phyloP scores from a whole-genome alignment of 352 stramenopile genomes.

The Globisporangium nagaii region DNA sequence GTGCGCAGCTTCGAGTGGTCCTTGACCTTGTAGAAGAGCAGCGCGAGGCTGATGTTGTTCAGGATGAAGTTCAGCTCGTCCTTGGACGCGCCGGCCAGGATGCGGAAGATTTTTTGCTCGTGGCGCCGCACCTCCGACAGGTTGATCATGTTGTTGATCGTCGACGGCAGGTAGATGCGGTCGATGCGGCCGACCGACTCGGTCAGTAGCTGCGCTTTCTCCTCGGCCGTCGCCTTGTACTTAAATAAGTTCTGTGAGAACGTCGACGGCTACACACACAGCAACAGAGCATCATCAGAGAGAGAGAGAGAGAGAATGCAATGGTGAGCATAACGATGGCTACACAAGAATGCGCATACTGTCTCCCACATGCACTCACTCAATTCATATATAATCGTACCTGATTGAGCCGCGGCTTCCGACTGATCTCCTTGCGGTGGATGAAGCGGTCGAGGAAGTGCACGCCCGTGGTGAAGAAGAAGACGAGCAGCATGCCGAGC shows the following conservation, averaged over 20 bases:
- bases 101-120: slow-evolving; percentile 95
- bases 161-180: slow-evolving; percentile 79
- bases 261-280: slow-evolving; percentile 24
- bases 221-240: slow-evolving; percentile 75
- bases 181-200: slow-evolving; percentile 75
- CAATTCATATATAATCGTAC: slow-evolving; percentile 7
- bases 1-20: slow-evolving; percentile 69
- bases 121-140: slow-evolving; percentile 68
- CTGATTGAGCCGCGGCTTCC: slow-evolving; percentile 44
- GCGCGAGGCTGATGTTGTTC: slow-evolving; percentile 90
- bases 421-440: slow-evolving; percentile 68
- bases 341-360: no score
- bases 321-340: background rate
- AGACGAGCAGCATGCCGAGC: slow-evolving; percentile 70
- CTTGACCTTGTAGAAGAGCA: slow-evolving; percentile 99
- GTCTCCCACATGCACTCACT: background rate
- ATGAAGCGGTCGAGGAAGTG: slow-evolving; percentile 83
- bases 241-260: slow-evolving; percentile 76
- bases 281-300: background rate
- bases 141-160: slow-evolving; percentile 89
- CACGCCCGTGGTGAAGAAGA: slow-evolving; percentile 70
- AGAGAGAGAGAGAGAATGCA: background rate
- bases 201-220: slow-evolving; percentile 68
- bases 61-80: slow-evolving; percentile 97
- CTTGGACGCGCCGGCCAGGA: slow-evolving; percentile 92